Conservation (phyloP, 352 stramenopile genomes). For the Globisporangium parvum region DNA sequence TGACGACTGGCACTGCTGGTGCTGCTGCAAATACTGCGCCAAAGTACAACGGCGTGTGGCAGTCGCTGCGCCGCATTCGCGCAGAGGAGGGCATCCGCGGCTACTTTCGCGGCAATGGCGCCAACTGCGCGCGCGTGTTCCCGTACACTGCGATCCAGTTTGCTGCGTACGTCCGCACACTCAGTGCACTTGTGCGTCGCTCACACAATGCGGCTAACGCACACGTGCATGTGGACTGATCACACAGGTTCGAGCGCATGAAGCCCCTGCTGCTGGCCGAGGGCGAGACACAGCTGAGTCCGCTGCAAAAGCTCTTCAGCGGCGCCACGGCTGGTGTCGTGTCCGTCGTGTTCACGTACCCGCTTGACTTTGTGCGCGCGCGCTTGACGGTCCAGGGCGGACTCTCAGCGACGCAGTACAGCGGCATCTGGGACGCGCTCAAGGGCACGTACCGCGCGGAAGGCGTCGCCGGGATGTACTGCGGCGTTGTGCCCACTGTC, state of each 20-base stretch:
- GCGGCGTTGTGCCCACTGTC: slow-evolving; percentile 54
- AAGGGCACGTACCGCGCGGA: slow-evolving; percentile 42
- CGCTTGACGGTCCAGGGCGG: slow-evolving; percentile 63
- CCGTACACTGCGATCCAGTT: slow-evolving; percentile 80
- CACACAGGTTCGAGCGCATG: slow-evolving; percentile 44
- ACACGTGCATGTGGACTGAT: background rate
- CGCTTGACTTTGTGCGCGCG: slow-evolving; percentile 67
- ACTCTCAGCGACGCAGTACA: slow-evolving; percentile 55
- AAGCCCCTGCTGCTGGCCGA: slow-evolving; percentile 42
- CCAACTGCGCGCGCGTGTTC: slow-evolving; percentile 76
- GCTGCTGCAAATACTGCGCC: background rate
- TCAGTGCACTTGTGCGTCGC: background rate
- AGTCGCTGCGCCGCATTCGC: slow-evolving; percentile 58
- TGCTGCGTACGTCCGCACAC: slow-evolving; percentile 23
- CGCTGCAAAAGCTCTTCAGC: slow-evolving; percentile 46
- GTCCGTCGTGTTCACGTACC: slow-evolving; percentile 66
- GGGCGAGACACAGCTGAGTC: slow-evolving; percentile 28
- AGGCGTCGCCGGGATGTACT: slow-evolving; percentile 51
- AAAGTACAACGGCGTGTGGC: slow-evolving; percentile 53
- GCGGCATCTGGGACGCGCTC: slow-evolving; percentile 53
- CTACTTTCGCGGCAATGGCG: slow-evolving; percentile 76
- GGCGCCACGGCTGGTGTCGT: slow-evolving; percentile 58
- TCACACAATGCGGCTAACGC: too few relatives aligned
- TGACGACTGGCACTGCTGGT: background rate
- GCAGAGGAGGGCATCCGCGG: slow-evolving; percentile 53